phyloP scores from a whole-genome alignment of 2,329 filamentous ascomycete species.

The Aureobasidium leucospermi region DNA sequence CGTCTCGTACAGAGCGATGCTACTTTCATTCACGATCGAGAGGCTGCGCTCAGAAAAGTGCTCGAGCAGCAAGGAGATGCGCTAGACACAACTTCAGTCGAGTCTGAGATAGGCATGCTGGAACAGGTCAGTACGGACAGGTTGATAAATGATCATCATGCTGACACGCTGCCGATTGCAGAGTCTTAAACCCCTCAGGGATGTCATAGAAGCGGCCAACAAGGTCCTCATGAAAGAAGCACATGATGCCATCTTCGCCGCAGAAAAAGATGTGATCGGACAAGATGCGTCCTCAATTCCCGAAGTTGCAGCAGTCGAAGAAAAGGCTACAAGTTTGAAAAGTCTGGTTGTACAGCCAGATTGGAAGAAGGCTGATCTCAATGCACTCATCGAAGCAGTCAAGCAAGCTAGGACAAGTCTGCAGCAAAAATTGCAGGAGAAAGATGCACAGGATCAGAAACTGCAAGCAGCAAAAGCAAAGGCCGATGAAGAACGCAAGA shows the following conservation, averaged over 20 bases:
- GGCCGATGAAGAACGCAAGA: slow-evolving; percentile 13
- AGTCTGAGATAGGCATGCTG: slow-evolving; percentile 18
- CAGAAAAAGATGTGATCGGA: slow-evolving; percentile 27
- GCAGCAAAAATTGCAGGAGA: slow-evolving; percentile 19
- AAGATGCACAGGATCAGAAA: slow-evolving; percentile 13
- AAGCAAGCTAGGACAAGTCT: slow-evolving; percentile 21
- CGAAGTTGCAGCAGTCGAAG: slow-evolving; percentile 21
- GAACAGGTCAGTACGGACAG: slow-evolving; percentile 16
- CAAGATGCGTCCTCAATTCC: slow-evolving; percentile 13
- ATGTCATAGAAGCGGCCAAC: slow-evolving; percentile 21
- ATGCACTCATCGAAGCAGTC: slow-evolving; percentile 23
- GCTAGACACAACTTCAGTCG: slow-evolving; percentile 19
- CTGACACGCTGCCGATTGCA: slow-evolving; percentile 3
- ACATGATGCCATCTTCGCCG: slow-evolving; percentile 30
- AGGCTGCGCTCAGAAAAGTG: slow-evolving; percentile 22
- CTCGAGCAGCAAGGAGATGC: slow-evolving; percentile 19
- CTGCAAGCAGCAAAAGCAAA: slow-evolving; percentile 14
- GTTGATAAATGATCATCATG: background rate
- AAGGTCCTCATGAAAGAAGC: slow-evolving; percentile 26
- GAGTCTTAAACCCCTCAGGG: slow-evolving; percentile 20
- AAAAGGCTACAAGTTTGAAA: slow-evolving; percentile 23
- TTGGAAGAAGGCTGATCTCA: slow-evolving; percentile 26
- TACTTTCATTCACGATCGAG: slow-evolving; percentile 22
- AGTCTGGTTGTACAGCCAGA: slow-evolving; percentile 26
- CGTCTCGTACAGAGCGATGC: slow-evolving; percentile 21